Evolutionary conservation across 495 filamentous ascomycete species (phyloP).

Genomic region (Annulohypoxylon moriforme): DNA sequence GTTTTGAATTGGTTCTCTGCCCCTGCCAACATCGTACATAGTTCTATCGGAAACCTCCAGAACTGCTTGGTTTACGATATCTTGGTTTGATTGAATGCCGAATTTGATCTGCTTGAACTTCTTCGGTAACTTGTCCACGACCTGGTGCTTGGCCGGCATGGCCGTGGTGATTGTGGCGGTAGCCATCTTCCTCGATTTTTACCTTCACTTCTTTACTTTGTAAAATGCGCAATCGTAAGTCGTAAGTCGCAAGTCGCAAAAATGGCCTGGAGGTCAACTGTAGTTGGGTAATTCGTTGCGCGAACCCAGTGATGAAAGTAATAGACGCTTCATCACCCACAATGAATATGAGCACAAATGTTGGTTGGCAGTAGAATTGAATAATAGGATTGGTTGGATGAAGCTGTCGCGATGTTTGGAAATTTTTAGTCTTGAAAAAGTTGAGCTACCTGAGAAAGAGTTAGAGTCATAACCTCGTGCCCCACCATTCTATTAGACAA

Average conservation of each 20-base stretch:
- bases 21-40: constrained; percentile 85
- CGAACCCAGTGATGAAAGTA: constrained; percentile 2
- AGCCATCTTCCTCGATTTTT: constrained; percentile 32
- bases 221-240: constrained; percentile 6
- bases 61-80: constrained; percentile 93
- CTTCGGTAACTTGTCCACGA: constrained; percentile 87
- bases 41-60: constrained; percentile 90
- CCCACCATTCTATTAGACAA: constrained; percentile 42
- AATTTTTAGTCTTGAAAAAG: constrained; percentile 29
- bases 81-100: constrained; percentile 90
- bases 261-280: constrained; percentile 15
- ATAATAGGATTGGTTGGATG: background rate
- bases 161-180: constrained; percentile 33
- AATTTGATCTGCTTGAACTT: constrained; percentile 93
- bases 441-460: constrained; percentile 26
- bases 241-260: background rate
- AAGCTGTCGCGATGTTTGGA: constrained; percentile 7
- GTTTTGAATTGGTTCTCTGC: constrained; percentile 75
- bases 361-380: background rate
- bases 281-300: constrained; percentile 12
- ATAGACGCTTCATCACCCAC: constrained; percentile 18
- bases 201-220: constrained; percentile 9
- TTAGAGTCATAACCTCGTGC: constrained; percentile 48
- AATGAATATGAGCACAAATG: background rate
- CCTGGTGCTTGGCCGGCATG: constrained; percentile 79